Conservation (phyloP, 2,329 filamentous ascomycete species). For the Diaporthe sp. region DNA sequence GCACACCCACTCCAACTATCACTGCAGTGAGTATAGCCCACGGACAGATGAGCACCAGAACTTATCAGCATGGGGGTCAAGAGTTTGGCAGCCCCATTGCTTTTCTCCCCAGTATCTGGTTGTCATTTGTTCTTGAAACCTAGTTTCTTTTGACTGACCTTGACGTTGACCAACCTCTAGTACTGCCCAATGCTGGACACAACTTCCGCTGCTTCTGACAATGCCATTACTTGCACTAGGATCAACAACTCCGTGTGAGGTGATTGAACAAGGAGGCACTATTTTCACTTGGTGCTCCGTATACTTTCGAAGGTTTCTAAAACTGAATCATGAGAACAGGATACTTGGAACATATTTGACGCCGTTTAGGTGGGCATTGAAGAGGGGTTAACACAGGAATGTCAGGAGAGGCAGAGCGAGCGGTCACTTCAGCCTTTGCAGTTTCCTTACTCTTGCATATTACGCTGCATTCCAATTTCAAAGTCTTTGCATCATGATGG, state of each 20-base stretch:
- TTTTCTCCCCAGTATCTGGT: too few species aligned
- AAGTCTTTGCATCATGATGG: not conserved
- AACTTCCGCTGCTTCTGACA: not conserved
- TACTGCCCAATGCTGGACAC: not conserved
- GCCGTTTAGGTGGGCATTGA: not conserved
- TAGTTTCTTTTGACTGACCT: not conserved
- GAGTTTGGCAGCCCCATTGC: too few species aligned
- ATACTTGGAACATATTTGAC: not conserved
- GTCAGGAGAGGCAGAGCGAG: not conserved
- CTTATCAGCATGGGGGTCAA: not conserved
- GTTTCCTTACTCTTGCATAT: not conserved
- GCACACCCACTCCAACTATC: not conserved
- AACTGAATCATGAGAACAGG: too few species aligned
- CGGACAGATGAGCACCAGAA: not conserved
- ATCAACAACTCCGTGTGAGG: not conserved
- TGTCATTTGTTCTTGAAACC: too few species aligned
- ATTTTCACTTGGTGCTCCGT: not conserved
- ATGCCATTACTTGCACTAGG: not conserved
- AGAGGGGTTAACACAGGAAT: not conserved
- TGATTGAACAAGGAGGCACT: not conserved
- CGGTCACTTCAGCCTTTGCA: not conserved
- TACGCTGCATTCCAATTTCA: not conserved
- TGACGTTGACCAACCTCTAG: not conserved
- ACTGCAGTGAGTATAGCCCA: conserved; percentile 10
- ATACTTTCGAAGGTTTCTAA: not conserved